These are phyloP conservation scores for Ceratocystis cacaofunesta DNA, from an alignment of 2,329 filamentous ascomycete species.

Conservation along the genomic window DNA sequence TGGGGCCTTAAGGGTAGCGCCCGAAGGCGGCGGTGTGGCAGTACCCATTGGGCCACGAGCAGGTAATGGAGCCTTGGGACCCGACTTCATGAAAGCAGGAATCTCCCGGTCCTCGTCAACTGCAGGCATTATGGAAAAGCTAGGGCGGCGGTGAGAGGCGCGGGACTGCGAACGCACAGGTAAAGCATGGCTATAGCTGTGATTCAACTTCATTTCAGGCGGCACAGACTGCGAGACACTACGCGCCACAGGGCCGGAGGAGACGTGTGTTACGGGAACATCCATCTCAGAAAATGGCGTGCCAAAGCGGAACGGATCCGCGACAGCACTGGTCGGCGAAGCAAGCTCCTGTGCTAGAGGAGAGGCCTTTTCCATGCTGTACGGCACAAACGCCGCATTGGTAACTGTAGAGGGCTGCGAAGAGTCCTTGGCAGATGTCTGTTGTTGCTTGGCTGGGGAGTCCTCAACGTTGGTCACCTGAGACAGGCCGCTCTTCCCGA, in stretches of 20 bases:
- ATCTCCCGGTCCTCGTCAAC: constrained; percentile 48
- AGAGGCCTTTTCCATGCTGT: constrained; percentile 37
- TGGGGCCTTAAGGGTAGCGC: constrained; percentile 26
- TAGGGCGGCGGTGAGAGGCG: constrained; percentile 47
- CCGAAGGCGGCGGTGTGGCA: constrained; percentile 23
- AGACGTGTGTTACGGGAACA: constrained; percentile 62
- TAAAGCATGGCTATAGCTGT: constrained; percentile 40
- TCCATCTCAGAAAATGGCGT: constrained; percentile 87
- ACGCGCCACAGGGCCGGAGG: constrained; percentile 56
- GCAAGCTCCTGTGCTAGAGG: constrained; percentile 41
- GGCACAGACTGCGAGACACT: constrained; percentile 82
- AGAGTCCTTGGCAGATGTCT: constrained; percentile 23
- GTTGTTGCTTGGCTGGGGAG: not conserved
- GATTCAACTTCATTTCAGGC: constrained; percentile 53
- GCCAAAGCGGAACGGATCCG: constrained; percentile 57
- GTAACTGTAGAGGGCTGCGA: constrained; percentile 24
- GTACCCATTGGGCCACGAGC: constrained; percentile 21
- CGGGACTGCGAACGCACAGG: constrained; percentile 37
- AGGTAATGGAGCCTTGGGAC: constrained; percentile 21
- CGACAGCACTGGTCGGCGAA: constrained; percentile 29
- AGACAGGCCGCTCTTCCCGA: constrained; percentile 7
- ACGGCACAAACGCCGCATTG: constrained; percentile 30
- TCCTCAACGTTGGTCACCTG: constrained; percentile 15
- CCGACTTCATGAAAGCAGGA: constrained; percentile 18
- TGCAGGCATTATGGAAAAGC: constrained; percentile 52